Base-by-base conservation (phyloP, 1,284 basidiomycete species). In the Ustilago xerochloae region DNA sequence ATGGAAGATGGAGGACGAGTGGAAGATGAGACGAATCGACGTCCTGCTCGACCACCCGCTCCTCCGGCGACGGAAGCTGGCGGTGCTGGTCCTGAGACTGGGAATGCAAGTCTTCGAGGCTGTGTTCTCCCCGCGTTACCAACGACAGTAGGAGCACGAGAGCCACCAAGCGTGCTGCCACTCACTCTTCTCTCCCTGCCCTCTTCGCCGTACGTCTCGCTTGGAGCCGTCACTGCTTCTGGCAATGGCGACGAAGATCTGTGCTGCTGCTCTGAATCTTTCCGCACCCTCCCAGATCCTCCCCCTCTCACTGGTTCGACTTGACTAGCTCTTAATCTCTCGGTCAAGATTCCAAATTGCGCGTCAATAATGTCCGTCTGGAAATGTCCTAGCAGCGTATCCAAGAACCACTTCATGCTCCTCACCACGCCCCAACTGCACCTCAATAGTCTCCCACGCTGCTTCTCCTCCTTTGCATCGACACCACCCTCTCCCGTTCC, bases 401-500 rank as follows among this genome's bases (percentile, higher is more conserved):
- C 93, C 60, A 96, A 86, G 82, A 94, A 94, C 92, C 93, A 95
- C 47, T 90, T 89, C 92, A 95, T 94, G 75, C 91, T 89, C 67
- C 92, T 86, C 16, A 93, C 90, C 16, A 91, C 88, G 0, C 92
- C 92, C 93, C 93, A 96, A 0, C 91, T 91, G 71, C 89, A 90
- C 59, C 93, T 87, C 50, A 93, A 86, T 18, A 94, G 87, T 30
- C 91, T 61, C 10, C 60, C 69, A 0, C 78, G 69, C 6, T 66
- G 69, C 46, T 89, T 88, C 43, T 91, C 86, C 74, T 91, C 91
- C 71, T 89, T 89, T 1, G 32, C 35, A 33, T 85, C 87, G 2
- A 90, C 91, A 0, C 93, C 93, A 8, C 93, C 93, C 81, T 95
- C 93, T 6, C 91, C 90, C 0, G 91, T 87, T 2, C 92, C 92